Evolutionary conservation across 768 basidiomycete species (phyloP).

Genomic region (Termitomyces sp.): DNA sequence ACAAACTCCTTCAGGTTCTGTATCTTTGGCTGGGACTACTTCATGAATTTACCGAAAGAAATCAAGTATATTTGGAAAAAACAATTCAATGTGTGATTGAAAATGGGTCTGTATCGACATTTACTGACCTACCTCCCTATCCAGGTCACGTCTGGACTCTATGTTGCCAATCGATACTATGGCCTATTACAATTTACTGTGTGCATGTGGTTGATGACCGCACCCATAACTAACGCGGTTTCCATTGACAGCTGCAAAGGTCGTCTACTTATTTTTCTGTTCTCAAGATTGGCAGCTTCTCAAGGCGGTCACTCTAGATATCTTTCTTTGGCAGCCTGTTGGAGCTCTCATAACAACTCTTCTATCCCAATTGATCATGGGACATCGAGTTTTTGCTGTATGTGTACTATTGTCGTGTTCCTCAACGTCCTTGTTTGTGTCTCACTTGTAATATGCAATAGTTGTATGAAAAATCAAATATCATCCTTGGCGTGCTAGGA

Average conservation of each 20-base stretch:
- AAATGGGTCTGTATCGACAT: neutral
- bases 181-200: conserved; percentile 18
- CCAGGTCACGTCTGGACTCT: conserved; percentile 14
- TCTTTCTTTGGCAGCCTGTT: conserved; percentile 19
- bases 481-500: conserved; percentile 8
- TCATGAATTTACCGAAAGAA: conserved; percentile 20
- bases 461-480: conserved; percentile 15
- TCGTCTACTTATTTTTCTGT: neutral
- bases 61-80: conserved; percentile 20
- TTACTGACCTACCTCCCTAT: neutral
- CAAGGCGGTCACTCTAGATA: conserved; percentile 3
- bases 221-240: conserved; percentile 12
- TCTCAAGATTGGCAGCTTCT: neutral
- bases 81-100: conserved; percentile 14
- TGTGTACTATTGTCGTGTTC: neutral
- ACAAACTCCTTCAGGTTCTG: conserved; percentile 17
- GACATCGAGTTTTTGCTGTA: conserved; percentile 20
- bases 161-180: conserved; percentile 19
- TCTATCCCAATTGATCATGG: conserved; percentile 20
- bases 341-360: conserved; percentile 19
- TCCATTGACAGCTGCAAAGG: conserved; percentile 13
- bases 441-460: neutral
- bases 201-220: conserved; percentile 8
- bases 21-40: conserved; percentile 22
- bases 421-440: neutral